These are phyloP conservation scores for Wakefieldia striispora DNA, from an alignment of 768 basidiomycete species.

Conservation along the genomic window DNA sequence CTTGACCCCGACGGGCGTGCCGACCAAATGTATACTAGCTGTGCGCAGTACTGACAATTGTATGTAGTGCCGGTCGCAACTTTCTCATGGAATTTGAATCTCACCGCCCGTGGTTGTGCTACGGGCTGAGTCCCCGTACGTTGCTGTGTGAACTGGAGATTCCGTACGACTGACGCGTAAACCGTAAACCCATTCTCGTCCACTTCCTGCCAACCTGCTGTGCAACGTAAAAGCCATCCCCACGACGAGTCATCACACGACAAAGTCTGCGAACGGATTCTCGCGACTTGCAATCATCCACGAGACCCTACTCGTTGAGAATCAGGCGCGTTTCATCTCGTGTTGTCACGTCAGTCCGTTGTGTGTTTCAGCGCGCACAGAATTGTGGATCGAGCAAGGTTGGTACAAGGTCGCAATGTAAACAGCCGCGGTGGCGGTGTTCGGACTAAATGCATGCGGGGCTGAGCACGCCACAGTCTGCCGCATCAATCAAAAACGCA, in stretches of 20 bases:
- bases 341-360: constrained; percentile 1
- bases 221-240: background rate
- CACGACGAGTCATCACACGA: background rate
- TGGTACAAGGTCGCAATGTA: constrained; percentile 28
- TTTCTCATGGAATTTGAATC: constrained; percentile 20
- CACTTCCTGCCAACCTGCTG: background rate
- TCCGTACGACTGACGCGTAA: background rate
- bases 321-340: background rate
- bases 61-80: constrained; percentile 13
- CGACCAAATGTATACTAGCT: constrained; percentile 10
- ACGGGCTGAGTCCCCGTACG: constrained; percentile 21
- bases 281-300: background rate
- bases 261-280: background rate
- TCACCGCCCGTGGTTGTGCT: constrained; percentile 19
- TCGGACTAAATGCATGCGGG: constrained; percentile 7
- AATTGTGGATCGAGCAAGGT: constrained; percentile 2
- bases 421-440: constrained; percentile 28
- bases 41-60: constrained; percentile 16
- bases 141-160: constrained; percentile 19
- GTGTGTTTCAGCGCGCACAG: constrained; percentile 19
- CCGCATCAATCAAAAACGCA: constrained; percentile 27
- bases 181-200: constrained; percentile 1
- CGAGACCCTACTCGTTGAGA: background rate
- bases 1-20: background rate
- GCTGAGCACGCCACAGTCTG: constrained; percentile 26